Evolutionary conservation across 176 grass and related monocot species (phyloP), one percentile per base, ranked within the genome.

Genomic region (Carex pumila): DNA sequence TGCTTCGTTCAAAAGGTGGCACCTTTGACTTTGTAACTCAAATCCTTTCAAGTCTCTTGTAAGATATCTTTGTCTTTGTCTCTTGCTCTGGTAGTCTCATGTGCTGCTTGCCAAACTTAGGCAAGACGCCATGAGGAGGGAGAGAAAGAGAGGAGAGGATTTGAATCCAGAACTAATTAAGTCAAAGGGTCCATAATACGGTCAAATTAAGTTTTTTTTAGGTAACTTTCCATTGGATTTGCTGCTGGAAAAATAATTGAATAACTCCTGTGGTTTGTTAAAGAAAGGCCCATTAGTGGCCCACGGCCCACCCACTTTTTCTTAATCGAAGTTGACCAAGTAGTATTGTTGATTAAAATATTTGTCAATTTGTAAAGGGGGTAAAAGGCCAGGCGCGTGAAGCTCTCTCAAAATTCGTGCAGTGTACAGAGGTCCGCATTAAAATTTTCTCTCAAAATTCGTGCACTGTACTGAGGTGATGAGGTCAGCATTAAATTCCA

Each of bases 61-160:
- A 41, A 37, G 59, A 81, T 81, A 81, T 80, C 56, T 64, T 0
- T 29, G 39, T 81, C 32, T 83, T 52, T 83, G 61, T 65, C 80
- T 83, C 31, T 67, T 61, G 37, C 56, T 81, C 39, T 36, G 34
- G 29, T 17, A 56, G 11, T 61, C 37, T 60, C 80, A 67, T 65
- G 80, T 83, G 80, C 61, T 83, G 47, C 32, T 67, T 83, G 80
- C 80, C 80, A 36, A 83, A 83, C 43, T 83, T 83, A 83, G 80
- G 80, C 80, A 4, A 83, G 80, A 83, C 25, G 80, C 61, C 80
- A 83, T 83, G 80, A 67, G n/a, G 15, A 29, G n/a, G 21, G 2
- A 80, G 77, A 30, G 77, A 60, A 13, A 75, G 55, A 80, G 15
- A 61, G 7, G 31, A 80, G 6, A 3, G 21, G 21, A 54, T 78